Conservation (phyloP, 176 grass and related monocot genomes). For the Phragmites australis region DNA sequence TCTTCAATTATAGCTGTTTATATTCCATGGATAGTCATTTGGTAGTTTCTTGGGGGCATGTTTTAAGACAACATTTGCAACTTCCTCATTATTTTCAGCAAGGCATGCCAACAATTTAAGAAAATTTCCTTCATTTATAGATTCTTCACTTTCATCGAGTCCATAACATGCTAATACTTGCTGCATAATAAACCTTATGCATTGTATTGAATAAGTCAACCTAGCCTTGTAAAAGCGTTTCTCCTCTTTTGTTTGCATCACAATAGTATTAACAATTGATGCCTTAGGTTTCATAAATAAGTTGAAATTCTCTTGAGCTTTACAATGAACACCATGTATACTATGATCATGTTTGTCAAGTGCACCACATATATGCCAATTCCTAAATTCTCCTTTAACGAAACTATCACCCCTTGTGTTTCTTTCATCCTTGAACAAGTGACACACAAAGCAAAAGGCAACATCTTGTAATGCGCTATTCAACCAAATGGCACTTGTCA, state of each 20-base stretch:
- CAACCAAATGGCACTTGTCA: background rate
- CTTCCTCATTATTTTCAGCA: background rate
- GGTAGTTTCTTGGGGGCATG: no score
- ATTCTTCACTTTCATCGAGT: background rate
- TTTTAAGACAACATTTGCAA: no score
- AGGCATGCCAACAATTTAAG: background rate
- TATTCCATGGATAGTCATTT: no score
- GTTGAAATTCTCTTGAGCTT: background rate
- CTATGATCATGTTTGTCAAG: background rate
- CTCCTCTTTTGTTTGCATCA: background rate
- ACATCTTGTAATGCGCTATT: background rate
- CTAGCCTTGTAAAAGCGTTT: background rate
- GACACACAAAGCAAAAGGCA: background rate
- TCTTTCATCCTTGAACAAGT: background rate
- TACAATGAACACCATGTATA: background rate
- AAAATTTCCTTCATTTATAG: background rate
- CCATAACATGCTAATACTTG: background rate
- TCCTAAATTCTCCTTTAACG: background rate
- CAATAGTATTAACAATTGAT: background rate
- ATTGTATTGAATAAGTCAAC: background rate
- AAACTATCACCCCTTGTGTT: no score
- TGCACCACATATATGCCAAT: background rate
- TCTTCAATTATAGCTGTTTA: no score
- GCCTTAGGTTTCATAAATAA: background rate
- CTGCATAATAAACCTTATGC: background rate